Base-by-base conservation (phyloP, 352 stramenopile genomes). In the Elongisporangium senticosum region DNA sequence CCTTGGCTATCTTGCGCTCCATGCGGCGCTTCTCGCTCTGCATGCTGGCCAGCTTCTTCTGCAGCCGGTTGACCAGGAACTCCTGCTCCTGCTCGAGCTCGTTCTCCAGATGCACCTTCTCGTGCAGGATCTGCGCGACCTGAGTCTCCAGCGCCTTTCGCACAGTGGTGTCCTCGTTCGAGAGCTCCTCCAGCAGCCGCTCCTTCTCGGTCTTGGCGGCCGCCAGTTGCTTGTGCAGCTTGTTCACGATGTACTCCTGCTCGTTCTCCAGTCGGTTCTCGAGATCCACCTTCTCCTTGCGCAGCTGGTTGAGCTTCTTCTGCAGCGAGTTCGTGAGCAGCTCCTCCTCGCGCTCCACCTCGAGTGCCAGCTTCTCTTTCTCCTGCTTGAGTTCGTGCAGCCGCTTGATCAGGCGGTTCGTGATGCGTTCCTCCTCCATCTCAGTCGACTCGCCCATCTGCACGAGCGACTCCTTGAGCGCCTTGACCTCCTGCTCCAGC, bases 181-280 rank as follows among this genome's bases (percentile, higher is more conserved):
- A 72, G 48, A 92, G 71, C 61, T 93, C 83, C 23, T 69, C 57
- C 20, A 93, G 55, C 57, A 93, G 59, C 3, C 81, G 69, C 58
- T 90, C 83, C 53, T 90, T 90, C 55, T 93, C 81, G 22, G 55
- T 57, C 51, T 79, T 80, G 8, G 83, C 81, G 2, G 78, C 72
- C 51, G 93, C 83, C 1, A 95, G 72, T 62, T 95, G 82, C 63
- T 93, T 93, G 63, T 83, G 75, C 48, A 97, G 79, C 53, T 93
- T 93, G 75, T 97, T 97, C 19, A 97, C 87, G 47, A 97, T 93
- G 69, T 95, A 96, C 58, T 97, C 89, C 69, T 97, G 87, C 61
- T 97, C 89, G 59, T 87, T 75, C 72, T 97, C 89, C 10, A 97
- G 78, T 62, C 95, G 92, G 72, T 97, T 97, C 69, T 97, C 89